Evolutionary conservation across 1,284 basidiomycete genomes (phyloP).

Genomic region (Erythrobasidium hasegawianum): DNA sequence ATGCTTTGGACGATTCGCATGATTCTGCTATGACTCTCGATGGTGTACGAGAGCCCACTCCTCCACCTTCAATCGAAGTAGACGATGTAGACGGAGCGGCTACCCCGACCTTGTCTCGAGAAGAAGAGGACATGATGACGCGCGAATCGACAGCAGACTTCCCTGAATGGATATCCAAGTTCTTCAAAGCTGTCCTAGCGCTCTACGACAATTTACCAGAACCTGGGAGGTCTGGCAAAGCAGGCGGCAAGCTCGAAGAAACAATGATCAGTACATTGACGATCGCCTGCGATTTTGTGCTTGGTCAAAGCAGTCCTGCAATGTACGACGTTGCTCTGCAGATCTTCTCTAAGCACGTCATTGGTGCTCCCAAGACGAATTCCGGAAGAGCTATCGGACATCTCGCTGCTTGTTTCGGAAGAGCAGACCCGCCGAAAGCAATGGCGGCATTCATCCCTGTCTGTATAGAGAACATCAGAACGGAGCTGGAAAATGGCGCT

Average conservation of each 20-base stretch:
- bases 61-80: slow-evolving; percentile 40
- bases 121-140: slow-evolving; percentile 69
- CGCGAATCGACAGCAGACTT: slow-evolving; percentile 74
- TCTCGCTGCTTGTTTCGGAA: slow-evolving; percentile 78
- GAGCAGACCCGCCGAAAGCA: slow-evolving; percentile 71
- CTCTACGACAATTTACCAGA: slow-evolving; percentile 92
- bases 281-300: slow-evolving; percentile 73
- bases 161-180: slow-evolving; percentile 84
- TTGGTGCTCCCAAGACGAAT: slow-evolving; percentile 63
- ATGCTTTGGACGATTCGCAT: slow-evolving; percentile 37
- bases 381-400: slow-evolving; percentile 85
- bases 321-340: slow-evolving; percentile 83
- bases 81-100: slow-evolving; percentile 50
- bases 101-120: slow-evolving; percentile 57
- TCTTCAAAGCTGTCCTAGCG: slow-evolving; percentile 78
- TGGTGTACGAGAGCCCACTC: slow-evolving; percentile 22
- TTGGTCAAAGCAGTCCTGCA: slow-evolving; percentile 78
- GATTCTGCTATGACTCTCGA: slow-evolving; percentile 38
- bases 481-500: slow-evolving; percentile 85
- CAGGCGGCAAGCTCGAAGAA: slow-evolving; percentile 83
- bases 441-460: slow-evolving; percentile 65
- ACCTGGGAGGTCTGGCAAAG: slow-evolving; percentile 56
- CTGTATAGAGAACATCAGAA: slow-evolving; percentile 73
- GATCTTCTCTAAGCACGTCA: slow-evolving; percentile 78
- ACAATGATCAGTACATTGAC: slow-evolving; percentile 75